A percentile compares a stretch with the other conserved stretches of the same genome.
Evolutionary conservation across 2,329 filamentous ascomycete genomes (phyloP).

Genomic region (Chaetothyriales sp.): DNA sequence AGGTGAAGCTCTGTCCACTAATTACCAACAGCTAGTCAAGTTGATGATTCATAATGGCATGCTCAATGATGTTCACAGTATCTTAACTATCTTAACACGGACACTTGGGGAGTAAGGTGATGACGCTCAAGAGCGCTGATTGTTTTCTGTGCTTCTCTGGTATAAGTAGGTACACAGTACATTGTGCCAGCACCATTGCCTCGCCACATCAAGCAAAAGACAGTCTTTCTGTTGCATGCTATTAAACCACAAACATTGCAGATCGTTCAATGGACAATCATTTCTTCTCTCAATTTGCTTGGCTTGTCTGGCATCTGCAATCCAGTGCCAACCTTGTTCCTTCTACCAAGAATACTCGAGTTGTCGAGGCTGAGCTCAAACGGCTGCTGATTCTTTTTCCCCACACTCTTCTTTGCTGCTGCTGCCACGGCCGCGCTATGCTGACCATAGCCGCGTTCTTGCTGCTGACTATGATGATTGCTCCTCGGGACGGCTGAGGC

Average conservation of each 20-base stretch:
- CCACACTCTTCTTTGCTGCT: slow-evolving; percentile 69
- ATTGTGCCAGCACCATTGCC: neutral
- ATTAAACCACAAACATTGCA: neutral
- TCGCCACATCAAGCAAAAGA: neutral
- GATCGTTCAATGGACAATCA: slow-evolving; percentile 12
- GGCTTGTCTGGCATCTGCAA: slow-evolving; percentile 8
- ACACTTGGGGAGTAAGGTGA: too few relatives aligned
- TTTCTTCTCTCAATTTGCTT: slow-evolving; percentile 18
- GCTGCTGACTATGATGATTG: slow-evolving; percentile 28
- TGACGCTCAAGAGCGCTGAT: too few relatives aligned
- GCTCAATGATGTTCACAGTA: too few relatives aligned
- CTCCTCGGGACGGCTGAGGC: slow-evolving; percentile 28
- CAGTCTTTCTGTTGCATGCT: neutral
- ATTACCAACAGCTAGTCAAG: too few relatives aligned
- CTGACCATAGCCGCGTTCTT: slow-evolving; percentile 65
- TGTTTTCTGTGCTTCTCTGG: too few relatives aligned
- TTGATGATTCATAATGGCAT: too few relatives aligned
- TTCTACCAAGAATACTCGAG: slow-evolving; percentile 70
- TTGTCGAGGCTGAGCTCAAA: slow-evolving; percentile 91
- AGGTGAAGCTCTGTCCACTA: too few relatives aligned
- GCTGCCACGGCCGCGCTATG: slow-evolving; percentile 74
- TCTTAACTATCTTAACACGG: too few relatives aligned
- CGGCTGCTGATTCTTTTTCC: slow-evolving; percentile 58
- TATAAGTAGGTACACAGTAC: too few relatives aligned
- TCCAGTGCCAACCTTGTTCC: slow-evolving; percentile 21